Evolutionary conservation across 1,284 basidiomycete species (phyloP), one percentile per base, ranked within the genome.

Genomic region (Melampsora larici-populina): DNA sequence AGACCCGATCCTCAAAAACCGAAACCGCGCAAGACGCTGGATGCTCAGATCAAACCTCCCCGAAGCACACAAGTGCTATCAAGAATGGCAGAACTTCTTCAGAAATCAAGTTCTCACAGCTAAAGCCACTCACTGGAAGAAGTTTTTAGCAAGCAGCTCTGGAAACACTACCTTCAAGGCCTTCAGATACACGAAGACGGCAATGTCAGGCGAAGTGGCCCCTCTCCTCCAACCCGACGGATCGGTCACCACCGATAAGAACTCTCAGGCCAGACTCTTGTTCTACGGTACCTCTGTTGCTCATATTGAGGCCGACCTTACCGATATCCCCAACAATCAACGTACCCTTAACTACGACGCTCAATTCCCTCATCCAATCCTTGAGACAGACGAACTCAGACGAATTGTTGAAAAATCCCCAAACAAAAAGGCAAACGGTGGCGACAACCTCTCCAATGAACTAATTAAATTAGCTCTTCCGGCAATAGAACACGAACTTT

Each of bases 21-120:
- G 40, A 26, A 72, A 72, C 62, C 43, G 60, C 13, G 60, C 70
- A 21, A 33, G 62, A 2, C 15, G 43, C 8, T 72, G 70, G 70
- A 72, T 72, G 70, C n/a, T 63, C 5, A 33, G 63, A 1, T n/a
- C 36, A 24, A 72, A 64, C 21, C 33, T 46, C 18, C 13, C 36
- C 2, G 70, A 72, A 13, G 70, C 70, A 0, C 18, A 29, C 13
- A 24, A 64, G 0, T 72, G 58, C 24, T 64, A 72, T 13, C n/a
- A 17, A 26, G n/a, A 58, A 1, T 72, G 70, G 70, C 70, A 72
- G 31, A 36, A 62, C 3, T 13, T 24, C 11, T 72, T 72, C 43
- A 72, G 63, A 64, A 64, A 5, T 1, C 62, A 64, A 21, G 70
- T 72, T 29, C 36, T 43, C 24, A 62, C 63, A 18, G 21, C 64